These are phyloP conservation scores for Furcasterigmium sp. DNA, from an alignment of 2,329 filamentous ascomycete species.

Conservation along the genomic window DNA sequence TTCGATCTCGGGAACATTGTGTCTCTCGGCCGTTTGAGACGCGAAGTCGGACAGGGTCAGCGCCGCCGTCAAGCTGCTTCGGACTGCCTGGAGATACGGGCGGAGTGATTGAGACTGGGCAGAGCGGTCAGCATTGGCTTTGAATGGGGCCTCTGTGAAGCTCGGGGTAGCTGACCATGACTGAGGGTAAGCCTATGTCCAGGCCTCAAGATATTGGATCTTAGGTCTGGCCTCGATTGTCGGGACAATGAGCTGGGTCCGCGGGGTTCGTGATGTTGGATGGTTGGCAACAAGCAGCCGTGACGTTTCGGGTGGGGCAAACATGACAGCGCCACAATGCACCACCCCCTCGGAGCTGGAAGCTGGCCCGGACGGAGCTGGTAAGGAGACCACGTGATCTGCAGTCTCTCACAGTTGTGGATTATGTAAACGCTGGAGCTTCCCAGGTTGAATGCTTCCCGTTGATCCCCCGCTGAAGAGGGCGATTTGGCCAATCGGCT, in stretches of 20 bases:
- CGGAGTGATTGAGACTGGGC: constrained; percentile 90
- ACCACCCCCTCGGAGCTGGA: background rate
- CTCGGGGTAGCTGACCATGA: constrained; percentile 8
- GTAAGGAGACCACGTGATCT: background rate
- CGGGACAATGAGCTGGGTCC: too few relatives aligned
- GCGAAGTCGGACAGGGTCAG: constrained; percentile 96
- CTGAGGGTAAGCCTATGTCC: constrained; percentile 1
- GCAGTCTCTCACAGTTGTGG: background rate
- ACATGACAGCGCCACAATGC: constrained; percentile 9
- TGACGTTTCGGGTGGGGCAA: constrained; percentile 28
- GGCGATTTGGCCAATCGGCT: constrained; percentile 7
- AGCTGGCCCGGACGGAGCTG: background rate
- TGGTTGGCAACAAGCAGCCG: constrained; percentile 13
- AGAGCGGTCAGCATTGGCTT: constrained; percentile 14
- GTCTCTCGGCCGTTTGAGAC: constrained; percentile 90
- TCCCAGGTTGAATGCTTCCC: background rate
- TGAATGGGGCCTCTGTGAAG: background rate
- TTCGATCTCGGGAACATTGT: constrained; percentile 98
- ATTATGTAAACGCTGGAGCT: background rate
- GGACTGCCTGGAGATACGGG: constrained; percentile 93
- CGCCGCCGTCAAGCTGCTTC: constrained; percentile 88
- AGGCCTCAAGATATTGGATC: background rate
- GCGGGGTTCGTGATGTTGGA: constrained; percentile 14
- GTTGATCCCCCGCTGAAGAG: background rate
- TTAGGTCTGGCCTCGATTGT: background rate